Base-by-base conservation (phyloP, 116 monocot species). In the Dioscorea cayenensis region DNA sequence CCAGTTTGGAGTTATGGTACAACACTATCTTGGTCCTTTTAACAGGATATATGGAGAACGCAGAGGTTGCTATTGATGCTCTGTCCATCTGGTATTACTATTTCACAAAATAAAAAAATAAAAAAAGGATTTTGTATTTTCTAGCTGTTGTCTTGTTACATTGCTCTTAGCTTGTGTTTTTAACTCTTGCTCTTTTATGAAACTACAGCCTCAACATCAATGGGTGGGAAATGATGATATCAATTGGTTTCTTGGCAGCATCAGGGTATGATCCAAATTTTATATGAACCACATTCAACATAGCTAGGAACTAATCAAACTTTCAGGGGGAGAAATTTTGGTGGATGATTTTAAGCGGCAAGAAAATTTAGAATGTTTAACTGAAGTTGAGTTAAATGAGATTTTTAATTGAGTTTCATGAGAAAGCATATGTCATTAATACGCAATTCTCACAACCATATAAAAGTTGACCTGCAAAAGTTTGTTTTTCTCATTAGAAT, bases 181-280 rank as follows among this genome's bases (percentile, higher is more conserved):
- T 37, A 13, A 65, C 67, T 17, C 36, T 20, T 48, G 43, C 19
- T 14, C 65, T 36, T 6, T 7, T 36, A 11, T 48, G 19, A 25
- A 14, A 59, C n/a, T n/a, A 65, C 79, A 85, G 85, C 75, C 66
- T 89, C 37, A 89, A 85, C 69, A 89, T 93, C 38, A 86, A 70
- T 59, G 87, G 89, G 11, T 93, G 93, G 93, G 89, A 86, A 74
- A 68, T 89, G 86, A 89, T 93, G 93, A 79, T 93, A 37, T 66
- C 83, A 51, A 11, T 87, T 29, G 93, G 93, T 58, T 82, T 89
- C 67, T 74, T 93, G 83, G 78, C 81, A 20, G 89, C 93, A 37
- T 78, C 75, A 55, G 87, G 86, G 92, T 86, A 89, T 36, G 29
- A 36, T 38, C 37, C 3, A 7, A 22, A 8, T 35, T 19, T 60